These are phyloP conservation scores for Dioscorea zingiberensis DNA, from an alignment of 106 monocot genomes.

Conservation along the genomic window DNA sequence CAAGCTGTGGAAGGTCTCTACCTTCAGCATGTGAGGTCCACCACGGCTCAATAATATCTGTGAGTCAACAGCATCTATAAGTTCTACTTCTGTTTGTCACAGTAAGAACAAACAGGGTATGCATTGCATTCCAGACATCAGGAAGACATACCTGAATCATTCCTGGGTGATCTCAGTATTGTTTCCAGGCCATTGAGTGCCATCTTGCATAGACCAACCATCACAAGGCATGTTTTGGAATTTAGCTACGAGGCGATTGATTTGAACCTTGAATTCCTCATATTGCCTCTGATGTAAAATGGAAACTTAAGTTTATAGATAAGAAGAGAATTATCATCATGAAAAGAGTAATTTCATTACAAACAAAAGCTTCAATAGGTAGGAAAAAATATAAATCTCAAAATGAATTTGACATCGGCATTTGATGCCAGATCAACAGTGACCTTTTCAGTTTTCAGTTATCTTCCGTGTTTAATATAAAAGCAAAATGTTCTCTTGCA, in stretches of 20 bases:
- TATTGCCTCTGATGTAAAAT: constrained; percentile 9
- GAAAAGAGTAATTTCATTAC: not conserved
- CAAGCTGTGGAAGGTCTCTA: constrained; percentile 25
- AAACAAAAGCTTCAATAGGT: not conserved
- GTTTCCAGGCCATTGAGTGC: constrained; percentile 27
- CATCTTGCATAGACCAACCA: constrained; percentile 21
- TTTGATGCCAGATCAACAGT: no score
- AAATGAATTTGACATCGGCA: no score
- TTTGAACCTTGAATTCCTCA: constrained; percentile 15
- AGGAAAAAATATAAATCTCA: no score
- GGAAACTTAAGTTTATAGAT: not conserved
- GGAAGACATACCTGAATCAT: constrained; percentile 38
- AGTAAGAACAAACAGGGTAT: no score
- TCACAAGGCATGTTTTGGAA: not conserved
- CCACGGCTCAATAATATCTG: constrained; percentile 12
- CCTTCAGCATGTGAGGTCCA: constrained; percentile 8
- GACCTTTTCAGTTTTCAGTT: no score
- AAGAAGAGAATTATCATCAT: not conserved
- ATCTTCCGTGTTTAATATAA: no score
- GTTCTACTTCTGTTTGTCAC: no score
- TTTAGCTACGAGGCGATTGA: constrained; percentile 3
- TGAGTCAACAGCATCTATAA: not conserved
- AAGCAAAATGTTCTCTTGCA: no score
- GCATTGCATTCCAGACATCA: not conserved
- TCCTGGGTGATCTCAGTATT: constrained; percentile 32